These are phyloP conservation scores for Dioscorea alata DNA, from an alignment of 106 monocot species.

Conservation along the genomic window DNA sequence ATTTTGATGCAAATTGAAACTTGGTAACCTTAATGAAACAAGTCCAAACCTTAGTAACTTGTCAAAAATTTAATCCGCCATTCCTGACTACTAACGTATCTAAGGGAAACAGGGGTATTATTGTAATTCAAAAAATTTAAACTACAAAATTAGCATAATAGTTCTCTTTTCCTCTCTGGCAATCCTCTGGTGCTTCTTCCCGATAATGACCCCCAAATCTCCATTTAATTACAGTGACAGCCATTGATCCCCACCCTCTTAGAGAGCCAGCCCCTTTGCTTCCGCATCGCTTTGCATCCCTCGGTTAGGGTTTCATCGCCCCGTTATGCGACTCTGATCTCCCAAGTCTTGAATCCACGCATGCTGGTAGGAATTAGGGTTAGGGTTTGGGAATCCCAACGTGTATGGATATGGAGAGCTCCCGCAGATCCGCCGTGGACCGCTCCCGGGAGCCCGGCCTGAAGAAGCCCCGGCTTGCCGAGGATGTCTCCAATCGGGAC, in stretches of 20 bases:
- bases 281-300: not conserved
- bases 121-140: too few relatives aligned
- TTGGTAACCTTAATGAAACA: too few relatives aligned
- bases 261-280: not conserved
- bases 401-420: conserved; percentile 42
- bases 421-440: conserved; percentile 42
- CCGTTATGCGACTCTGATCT: not conserved
- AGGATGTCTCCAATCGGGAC: not conserved
- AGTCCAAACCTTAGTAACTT: too few relatives aligned
- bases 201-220: not conserved
- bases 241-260: not conserved
- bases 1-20: too few relatives aligned
- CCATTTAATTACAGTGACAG: not conserved
- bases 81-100: too few relatives aligned
- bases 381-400: conserved; percentile 1
- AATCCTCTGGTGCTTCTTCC: too few relatives aligned
- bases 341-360: not conserved
- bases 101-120: too few relatives aligned
- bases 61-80: too few relatives aligned
- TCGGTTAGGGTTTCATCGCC: not conserved
- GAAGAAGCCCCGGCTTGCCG: conserved; percentile 36
- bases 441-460: conserved; percentile 16
- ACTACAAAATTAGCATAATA: too few relatives aligned
- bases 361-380: conserved; percentile 7
- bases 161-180: too few relatives aligned